Evolutionary conservation across 768 basidiomycete genomes (phyloP), one percentile per base, ranked within the genome.

Genomic region (Russula dissimulans): DNA sequence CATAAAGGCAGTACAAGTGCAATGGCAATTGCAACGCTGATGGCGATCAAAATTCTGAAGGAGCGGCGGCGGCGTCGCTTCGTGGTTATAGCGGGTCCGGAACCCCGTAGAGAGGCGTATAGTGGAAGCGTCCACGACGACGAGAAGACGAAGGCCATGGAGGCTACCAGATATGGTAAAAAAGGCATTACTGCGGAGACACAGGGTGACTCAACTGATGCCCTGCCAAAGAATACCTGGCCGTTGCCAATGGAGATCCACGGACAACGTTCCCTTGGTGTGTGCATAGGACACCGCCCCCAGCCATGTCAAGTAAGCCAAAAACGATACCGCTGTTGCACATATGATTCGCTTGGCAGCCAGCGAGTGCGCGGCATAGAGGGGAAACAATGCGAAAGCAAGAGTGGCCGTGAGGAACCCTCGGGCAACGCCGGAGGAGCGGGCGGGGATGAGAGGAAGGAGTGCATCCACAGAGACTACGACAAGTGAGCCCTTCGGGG

Each of bases 91-190:
- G 76, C 70, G 54, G 74, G 75, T 10, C 71, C 55, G 6, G 73
- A 72, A 31, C 78, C 78, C 59, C 78, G 78, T 54, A 87, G 70
- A 3, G 86, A 81, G 41, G 81, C 76, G 62, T 86, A 87, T 55
- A 89, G 70, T 18, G 85, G 80, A 17, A 88, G 74, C 4, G 88
- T 86, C 60, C 80, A 79, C 6, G 81, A 74, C 1, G 87, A 82
- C 17, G 83, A 77, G 67, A 87, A 89, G 12, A 82, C 75, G 68
- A 89, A 89, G 9, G 82, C 79, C 26, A 77, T 78, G 18, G 78
- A 78, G 52, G 80, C 86, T 88, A 59, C 61, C 9, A 31, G n/a
- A 5, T 45, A 42, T 31, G 26, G 41, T 41, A 57, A 41, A 55
- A 59, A 51, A 54, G 11, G 15, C 8, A 15, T 10, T 39, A 17